Conservation (phyloP, 257 asterid genomes). For the Gentiana straminea region DNA sequence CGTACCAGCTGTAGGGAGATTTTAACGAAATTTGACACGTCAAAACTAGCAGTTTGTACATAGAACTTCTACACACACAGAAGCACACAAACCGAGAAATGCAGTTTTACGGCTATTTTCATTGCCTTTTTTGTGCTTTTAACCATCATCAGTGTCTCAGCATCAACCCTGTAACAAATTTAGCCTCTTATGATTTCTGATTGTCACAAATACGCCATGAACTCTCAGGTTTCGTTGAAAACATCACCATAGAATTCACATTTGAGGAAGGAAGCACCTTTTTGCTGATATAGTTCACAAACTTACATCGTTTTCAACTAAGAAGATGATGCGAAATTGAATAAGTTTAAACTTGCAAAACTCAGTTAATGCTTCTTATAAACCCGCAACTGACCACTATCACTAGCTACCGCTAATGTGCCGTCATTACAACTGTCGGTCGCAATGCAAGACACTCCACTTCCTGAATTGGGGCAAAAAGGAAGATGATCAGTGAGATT, state of each 20-base stretch:
- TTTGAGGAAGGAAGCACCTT: too few species aligned
- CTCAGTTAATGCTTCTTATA: constrained; percentile 34
- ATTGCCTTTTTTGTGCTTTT: too few species aligned
- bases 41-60: too few species aligned
- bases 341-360: neutral
- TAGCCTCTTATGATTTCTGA: too few species aligned
- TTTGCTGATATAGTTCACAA: neutral
- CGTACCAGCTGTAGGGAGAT: too few species aligned
- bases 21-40: too few species aligned
- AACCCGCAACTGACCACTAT: constrained; percentile 51
- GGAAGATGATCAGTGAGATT: neutral
- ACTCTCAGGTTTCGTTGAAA: neutral
- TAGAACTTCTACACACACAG: too few species aligned
- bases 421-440: constrained; percentile 41
- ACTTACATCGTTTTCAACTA: neutral
- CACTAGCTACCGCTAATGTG: constrained; percentile 64
- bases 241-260: too few species aligned
- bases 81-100: too few species aligned
- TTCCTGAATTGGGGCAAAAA: constrained; percentile 29
- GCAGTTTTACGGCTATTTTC: too few species aligned
- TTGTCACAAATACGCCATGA: neutral
- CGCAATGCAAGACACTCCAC: constrained; percentile 44
- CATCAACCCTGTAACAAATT: too few species aligned
- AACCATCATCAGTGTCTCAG: too few species aligned
- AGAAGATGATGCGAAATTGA: neutral